phyloP scores from a whole-genome alignment of 306 rosid species.

The Hippophae gyantsensis region DNA sequence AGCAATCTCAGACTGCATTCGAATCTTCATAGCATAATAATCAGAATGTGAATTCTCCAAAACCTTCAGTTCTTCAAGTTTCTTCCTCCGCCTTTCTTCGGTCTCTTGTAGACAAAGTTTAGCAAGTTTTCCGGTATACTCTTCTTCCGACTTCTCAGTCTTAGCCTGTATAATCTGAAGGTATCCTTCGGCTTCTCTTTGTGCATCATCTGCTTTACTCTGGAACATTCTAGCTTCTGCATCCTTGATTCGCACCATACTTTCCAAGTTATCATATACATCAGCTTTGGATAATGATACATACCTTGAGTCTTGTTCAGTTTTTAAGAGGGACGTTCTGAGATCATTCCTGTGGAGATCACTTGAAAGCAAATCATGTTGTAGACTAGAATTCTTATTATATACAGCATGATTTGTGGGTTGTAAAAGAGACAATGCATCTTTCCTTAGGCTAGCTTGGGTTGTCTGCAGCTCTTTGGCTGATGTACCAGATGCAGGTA shows the following conservation, averaged over 20 bases:
- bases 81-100: conserved; percentile 65
- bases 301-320: conserved; percentile 48
- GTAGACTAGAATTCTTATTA: conserved; percentile 46
- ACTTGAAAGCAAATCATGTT: conserved; percentile 36
- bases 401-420: conserved; percentile 35
- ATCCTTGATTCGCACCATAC: conserved; percentile 83
- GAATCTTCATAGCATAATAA: conserved; percentile 69
- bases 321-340: conserved; percentile 46
- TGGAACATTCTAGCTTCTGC: conserved; percentile 95
- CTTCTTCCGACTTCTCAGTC: conserved; percentile 61
- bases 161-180: conserved; percentile 51
- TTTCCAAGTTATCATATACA: conserved; percentile 70
- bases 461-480: conserved; percentile 42
- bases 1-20: conserved; percentile 83
- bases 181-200: conserved; percentile 79
- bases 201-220: conserved; percentile 86
- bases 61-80: conserved; percentile 71
- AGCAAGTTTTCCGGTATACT: conserved; percentile 55
- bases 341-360: conserved; percentile 53
- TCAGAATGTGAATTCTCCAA: conserved; percentile 65
- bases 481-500: conserved; percentile 39
- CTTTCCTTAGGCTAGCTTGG: conserved; percentile 49
- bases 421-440: conserved; percentile 43
- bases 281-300: conserved; percentile 54
- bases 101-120: conserved; percentile 63